Evolutionary conservation across 306 rosid species (phyloP), one percentile per base, ranked within the genome.

Genomic region (Mimosa pudica): DNA sequence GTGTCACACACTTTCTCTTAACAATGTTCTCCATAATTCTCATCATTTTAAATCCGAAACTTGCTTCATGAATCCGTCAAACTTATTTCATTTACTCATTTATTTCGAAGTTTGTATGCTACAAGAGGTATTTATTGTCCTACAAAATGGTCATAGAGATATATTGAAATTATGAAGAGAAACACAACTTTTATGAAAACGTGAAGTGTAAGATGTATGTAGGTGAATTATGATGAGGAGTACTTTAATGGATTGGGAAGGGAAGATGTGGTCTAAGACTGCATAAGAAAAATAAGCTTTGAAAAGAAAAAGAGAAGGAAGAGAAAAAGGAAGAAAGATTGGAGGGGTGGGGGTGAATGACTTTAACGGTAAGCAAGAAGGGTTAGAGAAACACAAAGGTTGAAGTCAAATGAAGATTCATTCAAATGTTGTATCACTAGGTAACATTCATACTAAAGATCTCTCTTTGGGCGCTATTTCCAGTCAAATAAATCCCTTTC

Each of bases 301-400:
- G 80, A 82, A 78, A 32, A 82, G 76, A 45, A 82, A 85, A 79
- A 74, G 71, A 77, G 70, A 77, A 77, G 80, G 51, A 2, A 74
- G 49, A 46, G 7, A 62, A 62, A 78, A 70, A 42, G 80, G 76
- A 70, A 71, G 45, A 85, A 82, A 85, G 84, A 82, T 46, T 52
- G 30, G 30, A 55, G 33, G 32, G 33, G 33, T 5, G 14, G 7
- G 58, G 18, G 18, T 6, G 73, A 77, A 74, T 85, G 81, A 79
- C 48, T 85, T 74, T 24, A 70, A 71, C 70, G 71, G 36, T 6
- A 33, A 57, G 77, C 73, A 72, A 36, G 73, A 66, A 17, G 30
- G 63, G 52, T 49, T 38, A 35, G 62, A 55, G 32, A 68, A 51
- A 85, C 80, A 85, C 80, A 80, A 70, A 60, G 70, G 65, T 70